phyloP scores from a whole-genome alignment of 768 basidiomycete species.

The Hypholoma fasciculare region DNA sequence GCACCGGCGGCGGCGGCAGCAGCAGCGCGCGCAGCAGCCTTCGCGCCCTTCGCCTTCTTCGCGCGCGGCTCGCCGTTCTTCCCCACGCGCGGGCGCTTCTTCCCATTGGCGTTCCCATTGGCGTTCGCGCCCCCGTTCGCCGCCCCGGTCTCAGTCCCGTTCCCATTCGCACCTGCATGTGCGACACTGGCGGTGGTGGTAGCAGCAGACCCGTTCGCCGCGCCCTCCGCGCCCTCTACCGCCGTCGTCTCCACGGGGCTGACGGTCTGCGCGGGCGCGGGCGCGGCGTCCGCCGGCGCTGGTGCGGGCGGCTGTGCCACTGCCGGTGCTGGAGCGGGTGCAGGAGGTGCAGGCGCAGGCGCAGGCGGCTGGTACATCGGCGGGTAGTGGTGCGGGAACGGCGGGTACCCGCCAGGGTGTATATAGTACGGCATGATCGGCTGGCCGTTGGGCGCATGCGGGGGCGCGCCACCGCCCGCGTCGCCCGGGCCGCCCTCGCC shows the following conservation, averaged over 20 bases:
- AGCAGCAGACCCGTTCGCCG: slow-evolving; percentile 10
- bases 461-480: slow-evolving; percentile 23
- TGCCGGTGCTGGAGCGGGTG: slow-evolving; percentile 6
- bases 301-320: background rate
- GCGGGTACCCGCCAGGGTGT: slow-evolving; percentile 35
- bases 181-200: background rate
- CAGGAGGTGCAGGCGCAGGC: slow-evolving; percentile 12
- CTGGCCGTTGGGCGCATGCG: slow-evolving; percentile 28
- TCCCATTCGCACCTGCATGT: background rate
- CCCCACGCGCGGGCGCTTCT: slow-evolving; percentile 25
- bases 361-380: slow-evolving; percentile 30
- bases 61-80: slow-evolving; percentile 30
- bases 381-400: slow-evolving; percentile 36
- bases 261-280: slow-evolving; percentile 19
- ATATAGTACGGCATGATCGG: slow-evolving; percentile 42
- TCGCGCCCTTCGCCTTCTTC: slow-evolving; percentile 28
- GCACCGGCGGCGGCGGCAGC: too few relatives aligned
- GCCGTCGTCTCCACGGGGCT: slow-evolving; percentile 26
- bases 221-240: slow-evolving; percentile 9
- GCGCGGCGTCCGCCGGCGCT: slow-evolving; percentile 5
- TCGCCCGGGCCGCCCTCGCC: slow-evolving; percentile 29
- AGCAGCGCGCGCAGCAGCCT: background rate
- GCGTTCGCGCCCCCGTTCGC: too few relatives aligned
- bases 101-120: too few relatives aligned
- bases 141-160: background rate